These are phyloP conservation scores for Xylaria sp. DNA, from an alignment of 2,329 filamentous ascomycete species.

Conservation along the genomic window DNA sequence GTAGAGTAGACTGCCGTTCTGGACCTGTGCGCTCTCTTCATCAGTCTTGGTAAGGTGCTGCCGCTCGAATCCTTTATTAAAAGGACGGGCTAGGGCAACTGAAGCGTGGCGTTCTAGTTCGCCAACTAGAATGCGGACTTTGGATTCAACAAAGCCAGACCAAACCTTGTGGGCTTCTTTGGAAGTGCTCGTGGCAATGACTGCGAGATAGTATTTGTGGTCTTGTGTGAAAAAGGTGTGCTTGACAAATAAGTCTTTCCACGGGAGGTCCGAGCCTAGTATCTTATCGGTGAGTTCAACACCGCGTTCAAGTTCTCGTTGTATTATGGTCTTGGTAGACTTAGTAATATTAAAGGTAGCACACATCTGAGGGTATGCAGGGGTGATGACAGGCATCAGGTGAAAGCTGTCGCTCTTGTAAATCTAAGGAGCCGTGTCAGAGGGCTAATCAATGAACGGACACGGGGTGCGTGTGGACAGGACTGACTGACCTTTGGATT, in stretches of 20 bases:
- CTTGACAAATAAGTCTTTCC: slow-evolving; percentile 89
- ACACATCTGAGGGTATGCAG: slow-evolving; percentile 97
- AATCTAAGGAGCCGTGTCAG: slow-evolving; percentile 59
- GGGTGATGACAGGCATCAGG: slow-evolving; percentile 98
- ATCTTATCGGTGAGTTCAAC: slow-evolving; percentile 82
- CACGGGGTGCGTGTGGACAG: neutral
- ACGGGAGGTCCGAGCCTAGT: slow-evolving; percentile 77
- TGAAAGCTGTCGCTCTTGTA: slow-evolving; percentile 86
- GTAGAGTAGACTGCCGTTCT: slow-evolving; percentile 63
- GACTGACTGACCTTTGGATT: slow-evolving; percentile 75
- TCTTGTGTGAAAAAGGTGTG: slow-evolving; percentile 93
- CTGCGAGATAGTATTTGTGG: slow-evolving; percentile 95
- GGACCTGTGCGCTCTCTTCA: slow-evolving; percentile 62
- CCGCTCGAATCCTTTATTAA: slow-evolving; percentile 91
- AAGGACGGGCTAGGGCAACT: slow-evolving; percentile 87
- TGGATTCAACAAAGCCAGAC: slow-evolving; percentile 94
- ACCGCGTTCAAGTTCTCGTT: slow-evolving; percentile 82
- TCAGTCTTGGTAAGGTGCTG: slow-evolving; percentile 74
- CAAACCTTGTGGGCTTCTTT: slow-evolving; percentile 88
- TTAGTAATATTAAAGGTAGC: slow-evolving; percentile 92
- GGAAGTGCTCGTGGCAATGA: slow-evolving; percentile 82
- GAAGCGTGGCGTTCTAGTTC: slow-evolving; percentile 82
- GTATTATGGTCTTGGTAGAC: slow-evolving; percentile 86
- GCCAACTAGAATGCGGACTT: slow-evolving; percentile 84
- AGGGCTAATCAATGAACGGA: slow-evolving; percentile 11